Evolutionary conservation across 768 basidiomycete genomes (phyloP), one percentile per base, ranked within the genome.

Genomic region (Naganishia antarctica): DNA sequence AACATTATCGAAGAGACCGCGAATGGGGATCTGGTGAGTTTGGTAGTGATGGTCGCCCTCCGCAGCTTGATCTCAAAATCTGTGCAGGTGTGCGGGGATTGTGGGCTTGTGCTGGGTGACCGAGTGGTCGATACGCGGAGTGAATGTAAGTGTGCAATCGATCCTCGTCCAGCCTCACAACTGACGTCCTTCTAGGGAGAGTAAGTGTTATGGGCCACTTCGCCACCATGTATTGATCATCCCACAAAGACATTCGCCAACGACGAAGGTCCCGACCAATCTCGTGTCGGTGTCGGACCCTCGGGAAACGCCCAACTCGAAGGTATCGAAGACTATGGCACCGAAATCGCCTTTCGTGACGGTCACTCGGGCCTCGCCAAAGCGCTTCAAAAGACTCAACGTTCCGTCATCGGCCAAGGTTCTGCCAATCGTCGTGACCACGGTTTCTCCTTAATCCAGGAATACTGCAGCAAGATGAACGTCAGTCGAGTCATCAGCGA

Each of bases 251-350:
- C 96, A 66, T 99, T 99, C 79, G 96, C 96, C 69, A 96, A 98
- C 76, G 94, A 97, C 72, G 96, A 99, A 81, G 93, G 94, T 67
- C 94, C 97, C 77, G 96, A 99, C 77, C 96, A 96, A 68, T 98
- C 96, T 70, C 96, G 96, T 88, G 96, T 99, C 70, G 96, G 96
- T 80, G 92, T 91, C 61, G 91, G 92, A 46, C 85, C 87, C 21
- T 91, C 97, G 78, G 91, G 93, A 31, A 80, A 93, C 45, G 51
- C 53, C 26, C 44, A 46, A 21, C 82, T 98, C 80, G 91, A 97
- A 77, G 92, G 91, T 41, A 87, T 91, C 71, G 93, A 96, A 73
- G 89, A 94, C 76, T 84, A 98, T 49, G 88, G 92, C 72, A 98
- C 96, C 34, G 84, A 90, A 63, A 97, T 98, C 77, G 90, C 90